phyloP scores from a whole-genome alignment of 129 eudicot genomes.

The Chrysanthemum lavandulifolium region DNA sequence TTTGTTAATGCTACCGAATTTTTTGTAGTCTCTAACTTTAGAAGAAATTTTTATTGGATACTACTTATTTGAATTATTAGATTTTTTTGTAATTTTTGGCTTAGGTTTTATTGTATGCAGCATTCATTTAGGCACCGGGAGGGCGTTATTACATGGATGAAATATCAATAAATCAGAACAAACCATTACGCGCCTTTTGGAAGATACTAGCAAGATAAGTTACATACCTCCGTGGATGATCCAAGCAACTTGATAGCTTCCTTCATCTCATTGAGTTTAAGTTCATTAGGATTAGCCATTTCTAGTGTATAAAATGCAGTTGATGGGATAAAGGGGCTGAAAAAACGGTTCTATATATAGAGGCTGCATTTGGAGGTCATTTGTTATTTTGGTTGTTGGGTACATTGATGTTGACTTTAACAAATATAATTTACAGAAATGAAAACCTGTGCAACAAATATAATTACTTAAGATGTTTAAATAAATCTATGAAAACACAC shows the following conservation, averaged over 20 bases:
- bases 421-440: not conserved
- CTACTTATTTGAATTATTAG: not conserved
- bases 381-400: not conserved
- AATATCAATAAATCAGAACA: not conserved
- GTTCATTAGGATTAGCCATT: slow-evolving; percentile 39
- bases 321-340: not conserved
- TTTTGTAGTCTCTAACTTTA: not conserved
- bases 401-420: not conserved
- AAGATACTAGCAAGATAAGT: not conserved
- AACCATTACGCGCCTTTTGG: not conserved
- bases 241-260: slow-evolving; percentile 49
- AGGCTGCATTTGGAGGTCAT: slow-evolving; percentile 13
- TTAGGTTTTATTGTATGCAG: not conserved
- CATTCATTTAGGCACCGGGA: not conserved
- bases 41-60: not conserved
- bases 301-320: not conserved
- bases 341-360: not conserved
- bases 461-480: no score
- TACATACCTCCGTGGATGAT: slow-evolving; percentile 44
- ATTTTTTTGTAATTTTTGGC: not conserved
- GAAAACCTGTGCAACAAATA: not conserved
- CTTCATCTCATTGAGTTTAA: slow-evolving; percentile 45
- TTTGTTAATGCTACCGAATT: no score
- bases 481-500: no score
- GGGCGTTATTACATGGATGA: not conserved